Evolutionary conservation across 2,329 filamentous ascomycete genomes (phyloP), one percentile per base, ranked within the genome.

Genomic region (Penicillium thymicola): DNA sequence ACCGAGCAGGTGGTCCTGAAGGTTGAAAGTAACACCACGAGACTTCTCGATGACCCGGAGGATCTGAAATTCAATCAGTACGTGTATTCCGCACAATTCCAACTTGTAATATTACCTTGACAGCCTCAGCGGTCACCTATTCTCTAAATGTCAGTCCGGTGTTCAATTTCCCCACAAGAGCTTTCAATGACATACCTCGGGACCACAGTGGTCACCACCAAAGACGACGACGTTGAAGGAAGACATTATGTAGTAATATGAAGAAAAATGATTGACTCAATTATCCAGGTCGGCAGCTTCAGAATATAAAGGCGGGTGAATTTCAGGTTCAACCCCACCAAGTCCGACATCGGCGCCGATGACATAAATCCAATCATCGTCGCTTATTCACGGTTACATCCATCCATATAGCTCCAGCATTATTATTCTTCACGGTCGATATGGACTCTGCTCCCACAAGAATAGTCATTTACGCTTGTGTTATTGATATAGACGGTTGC

Each of bases 1-100:
- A 69, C 94, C 92, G 57, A 99, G 84, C 55, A 95, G 82, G 73
- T 97, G 91, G 55, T 96, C 86, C 72, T 96, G 85, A 68, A 97
- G 88, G 73, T 94, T 91, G 80, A 97, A 96, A 69, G 88, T 88
- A 73, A 89, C 82, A 55, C 87, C 82, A 71, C 85, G 87, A 65
- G 81, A 78, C 67, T 87, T 83, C 79, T 96, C 89, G 57, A 97
- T 80, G 5, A 88, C 82, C 72, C 88, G 89, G 71, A 97, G 83
- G 64, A 94, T 79, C 90, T 95, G 10, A 9, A 14, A 44, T 37
- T 21, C 28, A 11, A 46, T 64, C 30, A 63, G 57, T 42, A 47
- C 34, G 3, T 40, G 9, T 16, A 34, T 44, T 4, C 42, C 16
- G 21, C 23, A 18, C 21, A 16, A 28, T 18, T 23, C 16, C 18